These are phyloP conservation scores for Xylaria grammica DNA, from an alignment of 495 filamentous ascomycete genomes.

Conservation along the genomic window DNA sequence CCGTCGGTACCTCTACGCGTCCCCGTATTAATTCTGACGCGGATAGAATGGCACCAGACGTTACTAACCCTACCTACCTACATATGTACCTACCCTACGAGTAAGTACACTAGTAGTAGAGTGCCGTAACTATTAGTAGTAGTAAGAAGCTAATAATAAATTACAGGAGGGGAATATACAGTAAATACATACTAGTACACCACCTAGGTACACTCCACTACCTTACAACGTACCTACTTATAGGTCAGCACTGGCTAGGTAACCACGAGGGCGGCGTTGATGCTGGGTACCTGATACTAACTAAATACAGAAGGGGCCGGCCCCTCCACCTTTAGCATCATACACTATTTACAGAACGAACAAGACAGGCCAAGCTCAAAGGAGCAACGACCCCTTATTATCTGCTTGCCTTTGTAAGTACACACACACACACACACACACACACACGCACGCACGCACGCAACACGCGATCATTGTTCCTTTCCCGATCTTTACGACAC, in stretches of 20 bases:
- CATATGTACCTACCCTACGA: too few relatives aligned
- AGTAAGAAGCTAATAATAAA: constrained; percentile 18
- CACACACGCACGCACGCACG: not conserved
- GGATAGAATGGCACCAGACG: not conserved
- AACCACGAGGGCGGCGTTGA: too few relatives aligned
- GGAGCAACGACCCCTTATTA: constrained; percentile 26
- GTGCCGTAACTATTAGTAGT: too few relatives aligned
- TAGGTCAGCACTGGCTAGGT: too few relatives aligned
- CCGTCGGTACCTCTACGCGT: too few relatives aligned
- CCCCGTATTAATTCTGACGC: not conserved
- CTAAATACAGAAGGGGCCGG: constrained; percentile 1
- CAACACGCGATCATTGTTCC: constrained; percentile 15
- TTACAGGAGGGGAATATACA: too few relatives aligned
- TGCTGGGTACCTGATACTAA: constrained; percentile 1
- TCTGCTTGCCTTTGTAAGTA: not conserved
- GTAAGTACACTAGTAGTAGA: not conserved
- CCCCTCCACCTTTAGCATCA: not conserved
- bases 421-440: not conserved
- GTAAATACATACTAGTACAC: too few relatives aligned
- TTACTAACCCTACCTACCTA: too few relatives aligned
- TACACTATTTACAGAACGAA: not conserved
- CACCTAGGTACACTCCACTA: constrained; percentile 1
- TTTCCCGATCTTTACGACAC: not conserved
- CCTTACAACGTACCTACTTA: too few relatives aligned
- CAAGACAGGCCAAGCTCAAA: constrained; percentile 19